A percentile compares a stretch with the other conserved stretches of the same genome.
Conservation (phyloP, 163 green algal species). For the Coccomyxa subellipsoidea region DNA sequence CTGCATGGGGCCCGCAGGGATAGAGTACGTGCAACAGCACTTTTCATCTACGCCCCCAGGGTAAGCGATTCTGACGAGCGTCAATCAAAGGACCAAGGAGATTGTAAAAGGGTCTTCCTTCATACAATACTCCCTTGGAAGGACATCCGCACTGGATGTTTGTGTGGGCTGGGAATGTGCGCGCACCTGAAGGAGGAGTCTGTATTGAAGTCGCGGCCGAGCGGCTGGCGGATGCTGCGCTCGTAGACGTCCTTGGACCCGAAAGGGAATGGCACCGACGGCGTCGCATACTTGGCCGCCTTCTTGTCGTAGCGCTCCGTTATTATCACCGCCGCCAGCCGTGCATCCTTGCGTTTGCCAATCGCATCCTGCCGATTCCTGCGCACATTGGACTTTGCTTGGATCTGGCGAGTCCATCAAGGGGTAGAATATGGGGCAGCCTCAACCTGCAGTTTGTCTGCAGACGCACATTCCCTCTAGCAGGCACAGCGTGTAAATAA, state of each 20-base stretch:
- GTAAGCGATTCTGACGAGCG: neutral
- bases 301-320: slow-evolving; percentile 75
- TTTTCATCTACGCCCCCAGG: too few species aligned
- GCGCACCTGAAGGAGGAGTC: slow-evolving; percentile 70
- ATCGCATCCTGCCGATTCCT: slow-evolving; percentile 48
- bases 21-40: too few species aligned
- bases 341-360: slow-evolving; percentile 68
- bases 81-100: neutral
- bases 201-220: slow-evolving; percentile 91
- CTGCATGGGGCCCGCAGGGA: too few species aligned
- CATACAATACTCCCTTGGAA: too few species aligned
- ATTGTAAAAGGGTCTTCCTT: neutral
- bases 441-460: too few species aligned
- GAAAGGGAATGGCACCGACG: slow-evolving; percentile 80
- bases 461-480: too few species aligned
- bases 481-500: too few species aligned
- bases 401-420: too few species aligned
- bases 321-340: slow-evolving; percentile 80
- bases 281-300: slow-evolving; percentile 63
- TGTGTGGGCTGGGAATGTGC: too few species aligned
- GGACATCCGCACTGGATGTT: too few species aligned
- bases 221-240: slow-evolving; percentile 73
- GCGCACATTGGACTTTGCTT: too few species aligned
- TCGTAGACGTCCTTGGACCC: slow-evolving; percentile 80
- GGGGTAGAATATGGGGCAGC: too few species aligned